Conservation (phyloP, 2,329 filamentous ascomycete species). For the Botryotinia narcissicola region DNA sequence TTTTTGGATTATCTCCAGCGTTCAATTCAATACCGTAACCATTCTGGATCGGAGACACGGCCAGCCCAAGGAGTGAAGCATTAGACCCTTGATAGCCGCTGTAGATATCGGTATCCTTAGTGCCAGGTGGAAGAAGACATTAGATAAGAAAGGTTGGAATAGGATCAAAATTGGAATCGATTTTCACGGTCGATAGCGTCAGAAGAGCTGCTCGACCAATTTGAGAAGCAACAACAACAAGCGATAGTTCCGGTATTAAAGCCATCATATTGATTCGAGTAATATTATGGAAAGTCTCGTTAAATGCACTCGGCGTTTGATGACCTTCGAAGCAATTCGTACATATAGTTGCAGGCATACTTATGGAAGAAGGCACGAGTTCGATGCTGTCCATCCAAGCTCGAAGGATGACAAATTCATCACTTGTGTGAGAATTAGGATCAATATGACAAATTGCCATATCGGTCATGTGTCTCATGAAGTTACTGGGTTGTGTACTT, state of each 20-base stretch:
- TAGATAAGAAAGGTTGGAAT: constrained; percentile 50
- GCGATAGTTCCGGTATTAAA: constrained; percentile 66
- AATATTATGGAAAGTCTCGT: not conserved
- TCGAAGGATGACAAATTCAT: constrained; percentile 22
- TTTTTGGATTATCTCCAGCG: constrained; percentile 39
- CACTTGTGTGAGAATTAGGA: not conserved
- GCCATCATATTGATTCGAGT: constrained; percentile 58
- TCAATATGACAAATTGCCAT: not conserved
- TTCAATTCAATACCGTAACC: constrained; percentile 33
- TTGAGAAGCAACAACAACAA: constrained; percentile 66
- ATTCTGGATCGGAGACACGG: constrained; percentile 61
- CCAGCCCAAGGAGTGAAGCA: constrained; percentile 61
- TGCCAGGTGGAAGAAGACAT: constrained; percentile 47
- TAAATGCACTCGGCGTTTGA: not conserved
- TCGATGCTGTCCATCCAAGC: constrained; percentile 27
- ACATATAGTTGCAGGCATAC: constrained; percentile 28
- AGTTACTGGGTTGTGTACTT: not conserved
- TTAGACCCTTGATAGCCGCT: not conserved
- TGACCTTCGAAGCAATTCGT: not conserved
- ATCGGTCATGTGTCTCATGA: not conserved
- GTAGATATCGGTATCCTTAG: not conserved
- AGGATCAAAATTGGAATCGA: constrained; percentile 19
- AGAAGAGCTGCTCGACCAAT: constrained; percentile 63
- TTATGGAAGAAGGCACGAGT: constrained; percentile 20
- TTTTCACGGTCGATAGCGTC: constrained; percentile 51